Percentiles rank a stretch among this genome's conserved stretches.
Evolutionary conservation across 2,329 filamentous ascomycete species (phyloP).

Genomic region (Aspergillus phoenicis): DNA sequence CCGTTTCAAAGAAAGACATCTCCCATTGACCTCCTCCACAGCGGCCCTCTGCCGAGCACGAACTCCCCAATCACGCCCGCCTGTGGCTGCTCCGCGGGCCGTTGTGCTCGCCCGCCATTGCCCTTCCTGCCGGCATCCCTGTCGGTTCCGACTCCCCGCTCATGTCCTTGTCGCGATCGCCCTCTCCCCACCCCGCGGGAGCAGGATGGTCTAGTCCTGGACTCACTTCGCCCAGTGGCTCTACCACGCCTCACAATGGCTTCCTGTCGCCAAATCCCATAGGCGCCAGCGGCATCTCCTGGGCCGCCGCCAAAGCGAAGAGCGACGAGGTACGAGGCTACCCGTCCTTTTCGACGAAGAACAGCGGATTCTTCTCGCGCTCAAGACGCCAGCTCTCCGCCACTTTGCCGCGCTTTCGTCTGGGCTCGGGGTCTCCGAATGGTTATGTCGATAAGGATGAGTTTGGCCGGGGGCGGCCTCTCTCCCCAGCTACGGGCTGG

Average conservation of each 20-base stretch:
- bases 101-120: neutral
- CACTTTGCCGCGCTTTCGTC: constrained; percentile 73
- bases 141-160: constrained; percentile 56
- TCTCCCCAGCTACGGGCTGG: constrained; percentile 36
- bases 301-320: constrained; percentile 80
- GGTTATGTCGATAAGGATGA: constrained; percentile 71
- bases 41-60: neutral
- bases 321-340: constrained; percentile 73
- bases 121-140: constrained; percentile 28
- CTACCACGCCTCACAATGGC: constrained; percentile 64
- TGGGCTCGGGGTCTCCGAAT: constrained; percentile 36
- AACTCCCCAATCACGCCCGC: constrained; percentile 2
- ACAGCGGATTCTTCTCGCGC: constrained; percentile 83
- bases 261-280: constrained; percentile 27
- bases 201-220: constrained; percentile 89
- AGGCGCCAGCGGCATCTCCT: constrained; percentile 59
- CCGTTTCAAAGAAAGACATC: constrained; percentile 4
- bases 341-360: constrained; percentile 76
- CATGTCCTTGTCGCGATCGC: constrained; percentile 87
- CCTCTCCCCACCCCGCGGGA: constrained; percentile 73
- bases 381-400: constrained; percentile 80
- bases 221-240: constrained; percentile 71
- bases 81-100: neutral
- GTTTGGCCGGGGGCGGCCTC: constrained; percentile 59
- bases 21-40: neutral